Evolutionary conservation across 306 rosid genomes (phyloP), one percentile per base, ranked within the genome.

Genomic region (Cercis canadensis): DNA sequence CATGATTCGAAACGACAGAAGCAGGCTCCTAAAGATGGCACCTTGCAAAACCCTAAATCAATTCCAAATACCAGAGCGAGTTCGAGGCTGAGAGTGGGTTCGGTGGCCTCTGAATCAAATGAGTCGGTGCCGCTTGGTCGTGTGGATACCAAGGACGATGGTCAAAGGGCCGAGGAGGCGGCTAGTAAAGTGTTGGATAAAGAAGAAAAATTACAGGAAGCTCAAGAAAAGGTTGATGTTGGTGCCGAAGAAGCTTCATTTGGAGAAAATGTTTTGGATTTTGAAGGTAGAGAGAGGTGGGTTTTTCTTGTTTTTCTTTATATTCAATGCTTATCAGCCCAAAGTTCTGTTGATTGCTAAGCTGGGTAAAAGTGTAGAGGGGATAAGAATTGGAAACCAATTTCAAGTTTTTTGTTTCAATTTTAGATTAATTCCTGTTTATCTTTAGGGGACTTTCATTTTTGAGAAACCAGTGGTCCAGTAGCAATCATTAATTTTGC

Each of bases 221-320:
- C 12, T 37, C 43, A 31, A 19, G 79, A 80, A 12, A 74, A 62
- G 70, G 75, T 63, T 19, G 92, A 84, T 36, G 76, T 75, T 49
- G 86, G 79, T 11, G 70, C 13, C 13, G 83, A 81, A 69, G 96
- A 94, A 77, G 92, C 90, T 65, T 87, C 90, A 1, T 91, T 83
- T 24, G 99, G 96, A n/a, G 99, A 91, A 43, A 94, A 94, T 82
- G 85, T 78, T 60, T 74, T 82, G 91, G 97, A 89, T 65, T 78
- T 82, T 65, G 99, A 91, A 81, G 90, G 87, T 67, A 86, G 97
- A 90, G 92, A 84, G 33, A 94, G 99, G 99, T 94, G 83, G 75
- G 92, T 80, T 6, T 76, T 76, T 44, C 14, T 57, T 72, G 33
- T 32, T 43, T 47, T 49, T n/a, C n/a, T 13, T 44, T 52, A 32